Base-by-base conservation (phyloP, 1,284 basidiomycete species). In the Cystobasidium sp. region DNA sequence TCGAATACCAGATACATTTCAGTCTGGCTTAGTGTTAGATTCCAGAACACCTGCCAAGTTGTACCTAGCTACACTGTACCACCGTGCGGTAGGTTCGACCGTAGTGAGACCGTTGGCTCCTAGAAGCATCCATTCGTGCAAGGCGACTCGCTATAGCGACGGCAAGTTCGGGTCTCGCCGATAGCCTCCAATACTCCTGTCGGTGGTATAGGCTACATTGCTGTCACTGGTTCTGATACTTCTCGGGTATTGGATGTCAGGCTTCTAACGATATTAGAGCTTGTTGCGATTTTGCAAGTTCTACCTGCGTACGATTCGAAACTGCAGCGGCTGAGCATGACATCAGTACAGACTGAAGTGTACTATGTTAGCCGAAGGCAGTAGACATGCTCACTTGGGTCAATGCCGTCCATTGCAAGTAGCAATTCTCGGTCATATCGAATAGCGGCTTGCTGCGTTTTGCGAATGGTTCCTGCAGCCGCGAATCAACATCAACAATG, bases 361-460 rank as follows among this genome's bases (percentile, higher is more conserved):
- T 3, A 22, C 18, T n/a, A 56, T 8, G 18, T 18, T 61, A 18
- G 4, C 0, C 31, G 56, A 20, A 43, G 10, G 16, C 14, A 55
- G 7, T 47, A 20, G 14, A 8, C 1, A 12, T 44, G 46, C 58
- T 46, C 41, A 73, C 70, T 24, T 18, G 55, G 18, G 5, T 39
- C 20, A 12, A 0, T 31, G 31, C 41, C 51, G 3, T 73, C 70
- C 52, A 61, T 20, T 10, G 63, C 62, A 58, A 80, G 68, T 56
- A 79, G 77, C n/a, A 76, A 44, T 7, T 71, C 49, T 39, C 79
- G 75, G 72, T 80, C 79, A 55, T 76, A 76, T 16, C 61, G 39
- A 49, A 80, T 79, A 1, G 78, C 78, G 16, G 76, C 71, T 55
- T 79, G 79, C 65, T 80, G 79, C 37, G 76, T 78, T 49, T 80